phyloP scores from a whole-genome alignment of 2,329 filamentous ascomycete species.

The Sporothrix schenckii region DNA sequence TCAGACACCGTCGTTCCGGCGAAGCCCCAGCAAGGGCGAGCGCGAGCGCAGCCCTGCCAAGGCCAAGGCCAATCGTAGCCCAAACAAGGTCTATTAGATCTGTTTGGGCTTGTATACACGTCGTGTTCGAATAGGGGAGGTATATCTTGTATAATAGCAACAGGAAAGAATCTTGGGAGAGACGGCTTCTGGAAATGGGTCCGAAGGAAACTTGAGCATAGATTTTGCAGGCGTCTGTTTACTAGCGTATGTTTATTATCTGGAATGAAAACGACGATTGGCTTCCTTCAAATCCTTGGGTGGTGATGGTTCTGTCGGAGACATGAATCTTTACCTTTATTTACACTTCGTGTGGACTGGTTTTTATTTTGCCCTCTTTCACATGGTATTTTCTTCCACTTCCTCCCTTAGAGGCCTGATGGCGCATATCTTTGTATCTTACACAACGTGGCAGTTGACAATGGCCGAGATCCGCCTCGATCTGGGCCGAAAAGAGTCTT shows the following conservation, averaged over 20 bases:
- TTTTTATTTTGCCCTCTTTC: too few relatives aligned
- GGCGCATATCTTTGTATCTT: neutral
- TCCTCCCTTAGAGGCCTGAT: neutral
- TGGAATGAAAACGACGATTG: neutral
- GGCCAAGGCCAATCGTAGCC: slow-evolving; percentile 49
- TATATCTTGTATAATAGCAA: slow-evolving; percentile 20
- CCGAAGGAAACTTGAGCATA: slow-evolving; percentile 1
- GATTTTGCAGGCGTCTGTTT: neutral
- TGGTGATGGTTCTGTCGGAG: neutral
- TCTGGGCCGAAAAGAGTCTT: neutral
- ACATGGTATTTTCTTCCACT: neutral
- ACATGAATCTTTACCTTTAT: too few relatives aligned
- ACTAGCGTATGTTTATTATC: neutral
- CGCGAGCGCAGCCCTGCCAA: slow-evolving; percentile 55
- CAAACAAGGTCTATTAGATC: slow-evolving; percentile 46
- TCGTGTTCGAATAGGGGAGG: neutral
- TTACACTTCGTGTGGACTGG: too few relatives aligned
- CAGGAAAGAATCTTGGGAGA: neutral
- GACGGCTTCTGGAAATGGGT: neutral
- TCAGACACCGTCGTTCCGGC: slow-evolving; percentile 51
- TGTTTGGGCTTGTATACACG: neutral
- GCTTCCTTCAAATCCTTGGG: neutral
- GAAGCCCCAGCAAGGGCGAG: slow-evolving; percentile 56
- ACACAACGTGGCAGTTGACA: too few relatives aligned
- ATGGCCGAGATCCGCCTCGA: neutral